A percentile compares a stretch with the other conserved stretches of the same genome.
Conservation (phyloP, 768 basidiomycete species). For the Asterophora lycoperdoides region DNA sequence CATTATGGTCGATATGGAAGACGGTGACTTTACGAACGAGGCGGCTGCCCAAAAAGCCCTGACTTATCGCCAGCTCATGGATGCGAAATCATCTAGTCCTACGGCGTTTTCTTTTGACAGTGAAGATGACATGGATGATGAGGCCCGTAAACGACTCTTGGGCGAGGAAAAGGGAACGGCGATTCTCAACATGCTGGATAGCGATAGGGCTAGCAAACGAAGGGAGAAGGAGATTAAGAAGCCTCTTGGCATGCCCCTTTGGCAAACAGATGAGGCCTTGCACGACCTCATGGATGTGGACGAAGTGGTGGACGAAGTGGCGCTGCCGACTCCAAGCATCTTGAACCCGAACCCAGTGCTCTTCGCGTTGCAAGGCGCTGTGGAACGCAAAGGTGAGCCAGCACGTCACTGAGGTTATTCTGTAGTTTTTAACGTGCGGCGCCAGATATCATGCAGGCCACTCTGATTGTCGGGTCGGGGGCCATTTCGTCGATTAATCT, state of each 20-base stretch:
- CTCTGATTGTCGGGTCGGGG: constrained; percentile 39
- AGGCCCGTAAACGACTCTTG: constrained; percentile 33
- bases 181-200: constrained; percentile 40
- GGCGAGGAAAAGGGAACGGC: constrained; percentile 39
- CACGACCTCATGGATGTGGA: constrained; percentile 16
- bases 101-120: constrained; percentile 10
- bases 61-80: constrained; percentile 18
- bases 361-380: constrained; percentile 27
- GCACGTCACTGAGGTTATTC: not conserved
- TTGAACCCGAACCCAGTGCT: constrained; percentile 20
- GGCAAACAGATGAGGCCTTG: constrained; percentile 17
- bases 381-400: constrained; percentile 31
- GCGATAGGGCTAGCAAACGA: constrained; percentile 31
- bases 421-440: constrained; percentile 2
- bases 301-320: constrained; percentile 5
- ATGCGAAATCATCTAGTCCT: constrained; percentile 18
- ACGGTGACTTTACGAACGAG: constrained; percentile 38
- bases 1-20: constrained; percentile 26
- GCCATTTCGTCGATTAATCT: constrained; percentile 31
- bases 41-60: constrained; percentile 37
- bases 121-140: constrained; percentile 27
- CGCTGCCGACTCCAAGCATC: constrained; percentile 11
- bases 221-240: constrained; percentile 23
- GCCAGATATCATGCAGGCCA: constrained; percentile 38
- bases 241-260: constrained; percentile 27